phyloP scores from a whole-genome alignment of 805 yeast genomes.

The Metschnikowia aberdeeniae region DNA sequence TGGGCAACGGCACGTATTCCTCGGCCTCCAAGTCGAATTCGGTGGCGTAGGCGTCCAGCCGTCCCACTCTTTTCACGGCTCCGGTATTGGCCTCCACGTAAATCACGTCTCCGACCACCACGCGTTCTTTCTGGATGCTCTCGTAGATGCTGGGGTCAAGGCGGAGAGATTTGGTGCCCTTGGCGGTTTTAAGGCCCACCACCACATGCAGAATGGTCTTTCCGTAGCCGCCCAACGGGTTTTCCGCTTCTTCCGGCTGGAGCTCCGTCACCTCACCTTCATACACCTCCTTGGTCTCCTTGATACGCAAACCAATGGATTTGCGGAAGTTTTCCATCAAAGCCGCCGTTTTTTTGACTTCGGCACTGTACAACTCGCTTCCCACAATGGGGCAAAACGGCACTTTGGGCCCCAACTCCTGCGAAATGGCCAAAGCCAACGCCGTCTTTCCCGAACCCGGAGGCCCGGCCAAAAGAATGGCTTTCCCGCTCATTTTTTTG shows the following conservation, averaged over 20 bases:
- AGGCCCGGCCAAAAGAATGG: conserved; percentile 92
- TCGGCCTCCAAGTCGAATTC: conserved; percentile 98
- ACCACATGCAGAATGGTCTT: conserved; percentile 92
- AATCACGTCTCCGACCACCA: conserved; percentile 92
- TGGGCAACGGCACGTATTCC: conserved; percentile 97
- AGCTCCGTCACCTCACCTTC: conserved; percentile 98
- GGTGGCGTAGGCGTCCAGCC: conserved; percentile 98
- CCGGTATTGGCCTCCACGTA: conserved; percentile 98
- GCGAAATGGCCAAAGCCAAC: conserved; percentile 90
- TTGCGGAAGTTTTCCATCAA: conserved; percentile 95
- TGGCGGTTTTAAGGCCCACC: conserved; percentile 88
- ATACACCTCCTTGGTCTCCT: conserved; percentile 95
- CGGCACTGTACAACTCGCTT: conserved; percentile 90
- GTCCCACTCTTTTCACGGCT: conserved; percentile 92
- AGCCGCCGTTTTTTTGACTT: conserved; percentile 93
- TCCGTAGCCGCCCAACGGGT: conserved; percentile 97
- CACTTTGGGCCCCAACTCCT: conserved; percentile 93
- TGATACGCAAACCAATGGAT: conserved; percentile 92
- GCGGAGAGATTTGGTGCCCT: conserved; percentile 84
- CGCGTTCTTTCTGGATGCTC: conserved; percentile 90
- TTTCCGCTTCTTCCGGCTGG: conserved; percentile 93
- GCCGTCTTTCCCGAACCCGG: conserved; percentile 99
- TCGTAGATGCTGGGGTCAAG: conserved; percentile 92
- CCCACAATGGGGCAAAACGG: conserved; percentile 98
- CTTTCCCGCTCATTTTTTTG: conserved; percentile 91